These are phyloP conservation scores for Cyclostephanos invisitatus DNA, from an alignment of 108 stramenopile species.

Conservation along the genomic window DNA sequence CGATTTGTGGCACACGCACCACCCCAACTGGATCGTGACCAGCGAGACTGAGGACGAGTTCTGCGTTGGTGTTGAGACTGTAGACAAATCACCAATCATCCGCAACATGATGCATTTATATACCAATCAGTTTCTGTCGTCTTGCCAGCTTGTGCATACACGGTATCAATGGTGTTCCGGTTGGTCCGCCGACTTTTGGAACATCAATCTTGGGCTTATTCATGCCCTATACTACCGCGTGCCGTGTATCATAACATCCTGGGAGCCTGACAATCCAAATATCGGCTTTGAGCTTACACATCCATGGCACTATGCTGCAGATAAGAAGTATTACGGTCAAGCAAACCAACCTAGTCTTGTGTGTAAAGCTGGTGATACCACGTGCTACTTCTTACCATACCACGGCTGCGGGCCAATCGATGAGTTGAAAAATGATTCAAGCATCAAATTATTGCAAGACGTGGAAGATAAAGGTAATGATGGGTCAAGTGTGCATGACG, in stretches of 20 bases:
- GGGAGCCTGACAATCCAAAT: neutral
- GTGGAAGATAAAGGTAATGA: neutral
- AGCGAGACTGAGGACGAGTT: slow-evolving; percentile 20
- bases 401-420: slow-evolving; percentile 23
- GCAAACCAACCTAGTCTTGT: slow-evolving; percentile 2
- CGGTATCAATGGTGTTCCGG: slow-evolving; percentile 26
- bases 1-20: slow-evolving; percentile 33
- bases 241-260: neutral
- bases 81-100: slow-evolving; percentile 3
- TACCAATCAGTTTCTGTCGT: slow-evolving; percentile 21
- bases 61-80: slow-evolving; percentile 19
- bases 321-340: slow-evolving; percentile 23
- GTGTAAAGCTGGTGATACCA: slow-evolving; percentile 24
- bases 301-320: slow-evolving; percentile 36
- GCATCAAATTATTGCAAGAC: slow-evolving; percentile 4
- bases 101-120: slow-evolving; percentile 17
- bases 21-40: slow-evolving; percentile 32
- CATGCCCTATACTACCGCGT: neutral
- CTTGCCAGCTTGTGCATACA: slow-evolving; percentile 25
- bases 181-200: slow-evolving; percentile 31
- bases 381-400: slow-evolving; percentile 44
- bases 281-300: neutral
- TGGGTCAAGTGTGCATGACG: neutral
- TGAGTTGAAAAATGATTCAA: neutral
- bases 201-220: slow-evolving; percentile 14